Base-by-base conservation (phyloP, 768 basidiomycete genomes). In the Tremella mesenterica region DNA sequence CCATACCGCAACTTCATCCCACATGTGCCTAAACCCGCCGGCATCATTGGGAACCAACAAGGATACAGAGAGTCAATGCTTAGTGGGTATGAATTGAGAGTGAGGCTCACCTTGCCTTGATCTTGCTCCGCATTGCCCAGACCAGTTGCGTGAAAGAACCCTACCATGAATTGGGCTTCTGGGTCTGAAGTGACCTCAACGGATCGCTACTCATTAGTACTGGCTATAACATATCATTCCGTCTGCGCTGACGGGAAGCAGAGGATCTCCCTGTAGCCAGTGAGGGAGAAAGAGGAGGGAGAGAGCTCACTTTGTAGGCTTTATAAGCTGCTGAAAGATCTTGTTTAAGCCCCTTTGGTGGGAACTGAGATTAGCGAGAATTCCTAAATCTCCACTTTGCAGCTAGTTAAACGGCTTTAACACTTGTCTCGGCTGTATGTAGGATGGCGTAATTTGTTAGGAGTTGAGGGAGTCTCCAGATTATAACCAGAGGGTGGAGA, bases 141-240 rank as follows among this genome's bases (percentile, higher is more conserved):
- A 2, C 91, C 92, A 0, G 89, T 85, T 8, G 89, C 80, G 64
- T 95, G 75, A 70, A 96, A 87, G 78, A 96, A 95, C 0, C 82
- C 91, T 12, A 93, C 74, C 56, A 84, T 76, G 8, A 86, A 80
- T 73, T 97, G 92, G 0, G 92, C 87, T 2, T 88, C 81, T 1
- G 89, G 83, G 62, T 91, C 87, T 21, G 91, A 89, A 0, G 86
- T 85, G 23, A 75, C 74, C 38, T 41, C n/a, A n/a, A 41, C 23
- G 38, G n/a, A 23, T 23, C 23, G 38, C 0, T 85, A 85, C 47
- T 13, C 60, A 48, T 38, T 60, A 57, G 18, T 27, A 14, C 53
- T 38, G 51, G n/a, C 3, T 3, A 27, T 31, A 27, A 25, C 5
- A 34, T 21, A 16, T 13, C 5, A 21, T 10, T 20, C 27, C 21